A percentile compares a stretch with the other conserved stretches of the same genome.
phyloP scores from a whole-genome alignment of 345 rosid species.

The Lepidium africanum region DNA sequence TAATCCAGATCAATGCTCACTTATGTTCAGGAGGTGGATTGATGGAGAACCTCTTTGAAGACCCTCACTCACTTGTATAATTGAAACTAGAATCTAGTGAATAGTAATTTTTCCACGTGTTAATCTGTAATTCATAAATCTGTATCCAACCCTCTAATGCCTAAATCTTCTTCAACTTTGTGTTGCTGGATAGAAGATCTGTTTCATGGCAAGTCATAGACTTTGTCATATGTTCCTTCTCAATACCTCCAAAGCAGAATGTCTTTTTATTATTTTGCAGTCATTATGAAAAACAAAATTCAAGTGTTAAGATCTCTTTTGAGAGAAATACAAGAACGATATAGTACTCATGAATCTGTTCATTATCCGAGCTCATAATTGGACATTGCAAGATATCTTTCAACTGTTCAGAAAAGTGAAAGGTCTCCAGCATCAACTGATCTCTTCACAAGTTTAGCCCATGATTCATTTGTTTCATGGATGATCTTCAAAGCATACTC shows the following conservation, averaged over 20 bases:
- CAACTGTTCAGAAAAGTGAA: slow-evolving; percentile 37
- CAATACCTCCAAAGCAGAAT: not conserved
- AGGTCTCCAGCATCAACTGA: slow-evolving; percentile 54
- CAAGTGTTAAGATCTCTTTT: not conserved
- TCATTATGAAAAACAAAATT: slow-evolving; percentile 8
- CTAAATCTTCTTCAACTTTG: not conserved
- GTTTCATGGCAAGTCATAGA: not conserved
- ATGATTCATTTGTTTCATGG: slow-evolving; percentile 70
- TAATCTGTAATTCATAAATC: not conserved
- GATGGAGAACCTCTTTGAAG: slow-evolving; percentile 17
- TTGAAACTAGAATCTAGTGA: not conserved
- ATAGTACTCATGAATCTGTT: not conserved
- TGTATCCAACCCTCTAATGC: not conserved
- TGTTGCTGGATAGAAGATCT: not conserved
- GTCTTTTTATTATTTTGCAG: slow-evolving; percentile 1
- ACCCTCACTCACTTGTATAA: not conserved
- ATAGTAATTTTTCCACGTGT: not conserved
- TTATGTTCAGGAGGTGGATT: slow-evolving; percentile 38
- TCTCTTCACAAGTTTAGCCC: slow-evolving; percentile 82
- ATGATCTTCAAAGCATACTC: slow-evolving; percentile 81
- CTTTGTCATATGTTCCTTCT: not conserved
- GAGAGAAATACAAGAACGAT: slow-evolving; percentile 11
- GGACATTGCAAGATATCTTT: not conserved
- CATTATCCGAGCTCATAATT: not conserved
- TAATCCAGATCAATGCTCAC: slow-evolving; percentile 41